A percentile compares a stretch with the other conserved stretches of the same genome.
These are phyloP conservation scores for Tylopilus vinaceipallidus DNA, from an alignment of 768 basidiomycete species.

Conservation along the genomic window DNA sequence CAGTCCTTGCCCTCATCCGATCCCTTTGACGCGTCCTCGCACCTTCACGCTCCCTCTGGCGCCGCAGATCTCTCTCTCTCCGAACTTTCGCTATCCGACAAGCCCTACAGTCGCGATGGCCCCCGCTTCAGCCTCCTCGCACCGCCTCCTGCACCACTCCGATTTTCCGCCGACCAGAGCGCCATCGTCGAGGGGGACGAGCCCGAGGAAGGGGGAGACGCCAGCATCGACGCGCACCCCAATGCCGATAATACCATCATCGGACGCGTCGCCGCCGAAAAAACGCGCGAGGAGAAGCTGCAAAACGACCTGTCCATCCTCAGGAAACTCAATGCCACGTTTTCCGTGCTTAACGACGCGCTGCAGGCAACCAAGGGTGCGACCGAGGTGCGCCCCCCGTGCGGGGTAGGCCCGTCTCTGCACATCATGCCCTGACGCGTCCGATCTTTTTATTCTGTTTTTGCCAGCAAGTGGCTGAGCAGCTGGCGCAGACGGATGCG, in stretches of 20 bases:
- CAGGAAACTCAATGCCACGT: conserved; percentile 68
- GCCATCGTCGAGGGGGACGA: conserved; percentile 26
- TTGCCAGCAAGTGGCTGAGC: conserved; percentile 58
- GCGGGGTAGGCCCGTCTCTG: too few relatives aligned
- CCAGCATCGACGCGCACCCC: conserved; percentile 11
- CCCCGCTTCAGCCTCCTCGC: conserved; percentile 36
- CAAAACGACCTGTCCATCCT: conserved; percentile 72
- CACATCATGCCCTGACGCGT: conserved; percentile 1
- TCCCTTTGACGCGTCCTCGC: conserved; percentile 28
- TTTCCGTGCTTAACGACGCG: conserved; percentile 67
- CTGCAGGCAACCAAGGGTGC: conserved; percentile 59
- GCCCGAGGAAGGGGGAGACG: conserved; percentile 11
- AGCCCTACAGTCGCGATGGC: conserved; percentile 23
- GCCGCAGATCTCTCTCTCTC: conserved; percentile 56
- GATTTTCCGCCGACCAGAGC: conserved; percentile 25
- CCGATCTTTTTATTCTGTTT: too few relatives aligned
- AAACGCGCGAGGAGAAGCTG: conserved; percentile 65
- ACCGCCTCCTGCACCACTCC: conserved; percentile 19
- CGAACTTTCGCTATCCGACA: conserved; percentile 48
- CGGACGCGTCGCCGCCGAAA: conserved; percentile 26
- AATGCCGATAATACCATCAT: conserved; percentile 26
- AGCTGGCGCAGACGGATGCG: conserved; percentile 69
- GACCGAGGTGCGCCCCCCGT: conserved; percentile 72
- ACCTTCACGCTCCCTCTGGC: conserved; percentile 39
- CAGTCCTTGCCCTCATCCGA: conserved; percentile 42